A percentile compares a stretch with the other conserved stretches of the same genome.
phyloP scores from a whole-genome alignment of 208 protist species.

The Balamuthia mandrillaris region DNA sequence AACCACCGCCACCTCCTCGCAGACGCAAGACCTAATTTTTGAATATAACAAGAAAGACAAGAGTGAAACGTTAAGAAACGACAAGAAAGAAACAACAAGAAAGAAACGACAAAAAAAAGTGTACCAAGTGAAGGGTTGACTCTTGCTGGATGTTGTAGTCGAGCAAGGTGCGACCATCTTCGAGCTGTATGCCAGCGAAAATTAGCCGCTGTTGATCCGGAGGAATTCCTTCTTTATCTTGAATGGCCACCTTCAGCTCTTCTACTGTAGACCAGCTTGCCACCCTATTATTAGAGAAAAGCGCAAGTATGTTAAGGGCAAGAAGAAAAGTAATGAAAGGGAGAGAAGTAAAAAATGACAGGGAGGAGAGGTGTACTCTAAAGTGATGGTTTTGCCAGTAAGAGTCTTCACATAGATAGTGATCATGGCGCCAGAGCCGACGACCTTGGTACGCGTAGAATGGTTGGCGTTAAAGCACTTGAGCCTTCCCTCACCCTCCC shows the following conservation, averaged over 20 bases:
- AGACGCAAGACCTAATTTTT: too few species aligned
- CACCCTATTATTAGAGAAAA: not conserved
- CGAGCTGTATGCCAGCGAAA: slow-evolving; percentile 89
- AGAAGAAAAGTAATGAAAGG: not conserved
- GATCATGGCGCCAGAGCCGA: not conserved
- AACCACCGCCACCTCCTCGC: not conserved
- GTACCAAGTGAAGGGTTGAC: slow-evolving; percentile 74
- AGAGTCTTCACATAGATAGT: slow-evolving; percentile 57
- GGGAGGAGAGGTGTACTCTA: not conserved
- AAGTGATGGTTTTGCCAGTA: slow-evolving; percentile 51
- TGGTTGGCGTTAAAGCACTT: not conserved
- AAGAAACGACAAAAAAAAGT: not conserved
- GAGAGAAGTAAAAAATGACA: not conserved
- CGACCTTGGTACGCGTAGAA: not conserved
- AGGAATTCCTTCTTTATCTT: slow-evolving; percentile 85
- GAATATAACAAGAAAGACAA: too few species aligned
- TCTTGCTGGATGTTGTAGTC: slow-evolving; percentile 76
- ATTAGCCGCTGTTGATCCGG: slow-evolving; percentile 90
- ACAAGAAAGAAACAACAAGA: not conserved
- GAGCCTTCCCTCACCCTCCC: not conserved
- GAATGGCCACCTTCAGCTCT: slow-evolving; percentile 76
- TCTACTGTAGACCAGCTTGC: not conserved
- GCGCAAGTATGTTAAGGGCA: not conserved
- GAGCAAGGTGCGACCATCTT: slow-evolving; percentile 83
- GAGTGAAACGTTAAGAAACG: not conserved